Percentiles rank a stretch among this genome's conserved stretches.
These are phyloP conservation scores for Davidsoniella neocaledoniae DNA, from an alignment of 2,329 filamentous ascomycete genomes.

Conservation along the genomic window DNA sequence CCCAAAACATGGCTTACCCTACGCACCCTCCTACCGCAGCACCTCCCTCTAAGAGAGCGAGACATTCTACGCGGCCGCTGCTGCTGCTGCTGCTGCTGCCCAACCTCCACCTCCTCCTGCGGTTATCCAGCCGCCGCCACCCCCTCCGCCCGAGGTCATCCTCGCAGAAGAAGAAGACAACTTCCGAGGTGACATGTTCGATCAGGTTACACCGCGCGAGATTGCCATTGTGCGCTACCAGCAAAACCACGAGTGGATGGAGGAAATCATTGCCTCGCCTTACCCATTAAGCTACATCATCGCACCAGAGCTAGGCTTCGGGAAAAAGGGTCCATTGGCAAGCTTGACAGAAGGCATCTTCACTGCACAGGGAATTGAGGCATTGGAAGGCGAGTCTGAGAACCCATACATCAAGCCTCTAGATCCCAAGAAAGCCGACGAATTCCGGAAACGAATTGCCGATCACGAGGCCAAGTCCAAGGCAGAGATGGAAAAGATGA, in stretches of 20 bases:
- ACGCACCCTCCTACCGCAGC: slow-evolving; percentile 29
- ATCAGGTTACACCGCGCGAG: slow-evolving; percentile 75
- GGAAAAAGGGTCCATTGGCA: slow-evolving; percentile 66
- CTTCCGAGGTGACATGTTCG: slow-evolving; percentile 73
- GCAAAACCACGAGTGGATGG: slow-evolving; percentile 98
- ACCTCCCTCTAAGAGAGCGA: slow-evolving; percentile 38
- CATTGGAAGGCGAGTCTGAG: slow-evolving; percentile 28
- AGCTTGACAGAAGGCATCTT: slow-evolving; percentile 74
- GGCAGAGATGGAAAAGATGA: slow-evolving; percentile 71
- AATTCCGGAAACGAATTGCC: slow-evolving; percentile 65
- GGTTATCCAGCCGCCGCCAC: slow-evolving; percentile 14
- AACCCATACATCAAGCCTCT: slow-evolving; percentile 48
- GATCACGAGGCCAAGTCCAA: slow-evolving; percentile 57
- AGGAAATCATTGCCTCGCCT: slow-evolving; percentile 83
- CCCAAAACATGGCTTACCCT: slow-evolving; percentile 47
- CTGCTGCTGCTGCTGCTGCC: slow-evolving; percentile 19
- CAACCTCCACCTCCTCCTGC: slow-evolving; percentile 12
- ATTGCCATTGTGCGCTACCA: slow-evolving; percentile 75
- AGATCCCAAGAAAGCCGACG: slow-evolving; percentile 59
- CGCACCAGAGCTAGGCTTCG: slow-evolving; percentile 73
- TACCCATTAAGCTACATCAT: slow-evolving; percentile 74
- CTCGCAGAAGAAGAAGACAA: slow-evolving; percentile 85
- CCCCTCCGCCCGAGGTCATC: slow-evolving; percentile 26
- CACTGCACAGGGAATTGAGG: slow-evolving; percentile 41
- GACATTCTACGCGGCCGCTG: slow-evolving; percentile 28